phyloP scores from a whole-genome alignment of 2,329 filamentous ascomycete species.

The Aspergillus fischeri region DNA sequence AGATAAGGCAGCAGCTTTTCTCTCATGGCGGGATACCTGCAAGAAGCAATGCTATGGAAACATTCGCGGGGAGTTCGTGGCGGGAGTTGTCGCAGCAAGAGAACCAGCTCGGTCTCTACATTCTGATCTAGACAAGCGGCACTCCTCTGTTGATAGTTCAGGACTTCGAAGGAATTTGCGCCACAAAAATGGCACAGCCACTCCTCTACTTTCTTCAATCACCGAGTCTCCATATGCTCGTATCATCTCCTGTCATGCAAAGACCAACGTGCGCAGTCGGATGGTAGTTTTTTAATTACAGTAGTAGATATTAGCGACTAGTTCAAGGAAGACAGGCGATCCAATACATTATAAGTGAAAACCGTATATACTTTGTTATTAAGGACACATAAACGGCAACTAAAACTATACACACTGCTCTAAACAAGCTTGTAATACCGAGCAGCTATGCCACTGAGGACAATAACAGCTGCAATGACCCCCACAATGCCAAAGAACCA shows the following conservation, averaged over 20 bases:
- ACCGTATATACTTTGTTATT: neutral
- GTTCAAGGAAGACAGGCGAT: neutral
- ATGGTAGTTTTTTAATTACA: neutral
- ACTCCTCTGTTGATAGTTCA: neutral
- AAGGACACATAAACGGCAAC: neutral
- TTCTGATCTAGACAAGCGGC: neutral
- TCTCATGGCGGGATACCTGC: constrained; percentile 9
- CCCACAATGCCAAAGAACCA: constrained; percentile 51
- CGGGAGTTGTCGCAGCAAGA: neutral
- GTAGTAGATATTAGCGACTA: neutral
- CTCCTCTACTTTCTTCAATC: neutral
- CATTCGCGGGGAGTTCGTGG: too few relatives aligned
- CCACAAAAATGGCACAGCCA: neutral
- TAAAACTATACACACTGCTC: constrained; percentile 2
- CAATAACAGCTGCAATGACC: constrained; percentile 41
- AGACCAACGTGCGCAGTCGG: neutral
- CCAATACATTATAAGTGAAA: neutral
- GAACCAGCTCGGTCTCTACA: neutral
- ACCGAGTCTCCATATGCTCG: neutral
- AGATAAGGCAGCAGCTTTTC: constrained; percentile 1
- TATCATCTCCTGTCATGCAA: neutral
- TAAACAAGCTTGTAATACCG: constrained; percentile 41
- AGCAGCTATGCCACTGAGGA: constrained; percentile 35
- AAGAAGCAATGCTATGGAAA: constrained; percentile 3
- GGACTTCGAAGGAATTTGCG: neutral